Base-by-base conservation (phyloP, 139 green algal genomes). In the Chlorokybus atmophyticus region DNA sequence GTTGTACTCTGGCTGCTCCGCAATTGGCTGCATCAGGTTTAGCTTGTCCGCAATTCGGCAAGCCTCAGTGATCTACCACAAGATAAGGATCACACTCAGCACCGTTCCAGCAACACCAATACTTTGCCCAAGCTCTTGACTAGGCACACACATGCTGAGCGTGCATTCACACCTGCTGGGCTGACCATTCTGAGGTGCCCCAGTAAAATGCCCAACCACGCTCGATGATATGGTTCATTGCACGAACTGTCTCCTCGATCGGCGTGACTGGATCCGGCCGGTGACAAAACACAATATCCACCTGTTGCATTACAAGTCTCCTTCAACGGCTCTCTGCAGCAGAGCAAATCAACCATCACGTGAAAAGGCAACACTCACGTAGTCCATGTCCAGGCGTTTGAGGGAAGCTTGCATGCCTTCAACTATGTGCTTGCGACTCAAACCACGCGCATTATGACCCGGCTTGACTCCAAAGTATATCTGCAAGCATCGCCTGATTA, bases 1-100 rank as follows among this genome's bases (percentile, higher is more conserved):
- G 70, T 93, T 91, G 79, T 93, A 93, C 64, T 93, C 70, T 0
- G 83, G 79, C 71, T 93, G 85, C 58, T 93, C 84, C 35, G 82
- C 60, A 4, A 61, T 42, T 7, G 85, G 84, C 0, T 61, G 64
- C 8, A 90, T 59, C 6, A 93, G 57, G 21, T 72, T 68, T 32
- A 94, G 60, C 3, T 63, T 57, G 28, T 84, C 58, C 0, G 85
- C 84, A 8, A 88, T 61, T 1, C 31, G 44, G 50, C 66, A 78
- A 0, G 83, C 78, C 73, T 91, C 74, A 25, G 52, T 64, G n/a
- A 93, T 80, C 60, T n/a, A n/a, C n/a, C n/a, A n/a, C n/a, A n/a
- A n/a, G n/a, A n/a, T n/a, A n/a, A n/a, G n/a, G n/a, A n/a, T n/a
- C n/a, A n/a, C n/a, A n/a, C n/a, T n/a, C n/a, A n/a, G n/a, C n/a